A percentile compares a stretch with the other conserved stretches of the same genome.
Conservation (phyloP, 192 early-diverging fungal species). For the Backusella tuberculispora region DNA sequence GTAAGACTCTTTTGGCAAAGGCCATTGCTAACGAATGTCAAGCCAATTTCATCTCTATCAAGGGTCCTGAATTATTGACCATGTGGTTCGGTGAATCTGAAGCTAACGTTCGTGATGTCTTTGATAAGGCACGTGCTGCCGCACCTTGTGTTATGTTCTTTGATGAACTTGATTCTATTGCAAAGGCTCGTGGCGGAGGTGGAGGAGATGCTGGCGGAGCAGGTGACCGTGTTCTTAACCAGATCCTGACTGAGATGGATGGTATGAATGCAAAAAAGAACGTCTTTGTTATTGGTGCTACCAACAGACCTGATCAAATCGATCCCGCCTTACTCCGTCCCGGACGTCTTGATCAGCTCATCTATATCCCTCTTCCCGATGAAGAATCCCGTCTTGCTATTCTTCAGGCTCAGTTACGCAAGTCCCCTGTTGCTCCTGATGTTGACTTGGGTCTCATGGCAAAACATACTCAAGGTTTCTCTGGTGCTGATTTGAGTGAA, state of each 20-base stretch:
- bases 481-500: slow-evolving; percentile 97
- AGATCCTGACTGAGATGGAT: slow-evolving; percentile 99
- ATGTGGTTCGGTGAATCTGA: slow-evolving; percentile 99
- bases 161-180: slow-evolving; percentile 98
- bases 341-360: slow-evolving; percentile 98
- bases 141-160: slow-evolving; percentile 99
- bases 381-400: slow-evolving; percentile 84
- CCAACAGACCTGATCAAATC: slow-evolving; percentile 98
- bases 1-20: slow-evolving; percentile 98
- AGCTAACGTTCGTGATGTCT: slow-evolving; percentile 98
- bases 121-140: slow-evolving; percentile 97
- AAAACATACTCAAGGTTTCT: slow-evolving; percentile 92
- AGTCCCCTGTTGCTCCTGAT: slow-evolving; percentile 82
- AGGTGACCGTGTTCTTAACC: slow-evolving; percentile 97
- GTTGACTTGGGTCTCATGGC: slow-evolving; percentile 88
- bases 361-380: slow-evolving; percentile 86
- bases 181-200: slow-evolving; percentile 82
- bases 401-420: slow-evolving; percentile 87
- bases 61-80: slow-evolving; percentile 96
- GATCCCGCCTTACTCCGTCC: slow-evolving; percentile 96
- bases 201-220: slow-evolving; percentile 91
- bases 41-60: slow-evolving; percentile 98
- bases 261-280: slow-evolving; percentile 99
- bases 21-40: slow-evolving; percentile 99
- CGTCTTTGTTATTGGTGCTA: slow-evolving; percentile 99